A percentile compares a stretch with the other conserved stretches of the same genome.
phyloP scores from a whole-genome alignment of 1,284 basidiomycete genomes.

The Kwoniella shivajii region DNA sequence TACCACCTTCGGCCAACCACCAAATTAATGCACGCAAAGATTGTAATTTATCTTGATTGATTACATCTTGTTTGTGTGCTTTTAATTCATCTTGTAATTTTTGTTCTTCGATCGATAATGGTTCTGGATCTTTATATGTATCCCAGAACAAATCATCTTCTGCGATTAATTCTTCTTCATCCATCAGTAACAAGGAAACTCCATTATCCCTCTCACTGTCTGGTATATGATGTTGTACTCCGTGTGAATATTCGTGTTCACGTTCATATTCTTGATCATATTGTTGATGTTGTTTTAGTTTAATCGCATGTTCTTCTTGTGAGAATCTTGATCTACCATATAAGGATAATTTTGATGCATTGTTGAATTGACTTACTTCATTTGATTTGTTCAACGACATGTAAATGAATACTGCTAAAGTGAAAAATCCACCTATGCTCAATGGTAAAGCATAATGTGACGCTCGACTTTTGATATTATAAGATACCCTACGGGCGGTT shows the following conservation, averaged over 20 bases:
- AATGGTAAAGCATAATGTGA: constrained; percentile 25
- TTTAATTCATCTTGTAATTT: constrained; percentile 26
- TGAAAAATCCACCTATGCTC: constrained; percentile 24
- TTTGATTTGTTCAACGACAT: constrained; percentile 8
- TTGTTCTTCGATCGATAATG: constrained; percentile 27
- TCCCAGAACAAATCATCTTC: constrained; percentile 46
- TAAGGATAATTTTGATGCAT: constrained; percentile 7
- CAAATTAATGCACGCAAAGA: constrained; percentile 42
- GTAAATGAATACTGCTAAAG: constrained; percentile 26
- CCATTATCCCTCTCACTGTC: constrained; percentile 23
- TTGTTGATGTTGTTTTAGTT: constrained; percentile 5
- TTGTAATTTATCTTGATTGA: constrained; percentile 27
- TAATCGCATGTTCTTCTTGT: constrained; percentile 10
- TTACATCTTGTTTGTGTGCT: constrained; percentile 29
- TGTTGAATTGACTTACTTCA: constrained; percentile 14
- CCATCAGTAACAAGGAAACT: constrained; percentile 24
- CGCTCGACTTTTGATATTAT: constrained; percentile 32
- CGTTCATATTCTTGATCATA: constrained; percentile 13
- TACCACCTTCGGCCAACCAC: constrained; percentile 47
- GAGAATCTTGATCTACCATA: constrained; percentile 14
- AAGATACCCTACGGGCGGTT: constrained; percentile 30
- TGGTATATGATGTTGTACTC: constrained; percentile 4
- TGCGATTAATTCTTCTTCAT: constrained; percentile 45
- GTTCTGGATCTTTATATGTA: constrained; percentile 33
- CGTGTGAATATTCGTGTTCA: not conserved